phyloP scores from a whole-genome alignment of 345 rosid species.

The Cochlearia excelsa region DNA sequence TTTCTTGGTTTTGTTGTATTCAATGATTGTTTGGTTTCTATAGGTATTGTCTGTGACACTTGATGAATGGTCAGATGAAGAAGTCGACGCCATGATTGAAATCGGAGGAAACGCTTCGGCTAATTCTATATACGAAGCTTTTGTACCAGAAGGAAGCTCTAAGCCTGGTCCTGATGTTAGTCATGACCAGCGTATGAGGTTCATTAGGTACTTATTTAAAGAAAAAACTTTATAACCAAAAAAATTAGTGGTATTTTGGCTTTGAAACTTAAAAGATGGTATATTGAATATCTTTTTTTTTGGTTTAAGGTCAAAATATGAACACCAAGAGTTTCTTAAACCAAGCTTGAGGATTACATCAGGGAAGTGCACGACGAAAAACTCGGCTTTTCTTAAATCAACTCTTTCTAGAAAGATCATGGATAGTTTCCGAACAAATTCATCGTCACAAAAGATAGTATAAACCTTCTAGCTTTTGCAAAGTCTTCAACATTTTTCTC shows the following conservation, averaged over 20 bases:
- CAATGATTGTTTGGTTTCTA: conserved; percentile 9
- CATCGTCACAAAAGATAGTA: conserved; percentile 49
- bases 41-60: conserved; percentile 88
- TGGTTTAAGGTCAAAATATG: conserved; percentile 72
- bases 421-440: conserved; percentile 61
- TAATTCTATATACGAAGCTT: conserved; percentile 76
- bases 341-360: conserved; percentile 82
- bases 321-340: conserved; percentile 87
- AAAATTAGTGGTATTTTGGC: neutral
- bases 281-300: conserved; percentile 17
- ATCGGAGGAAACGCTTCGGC: conserved; percentile 73
- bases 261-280: too few relatives aligned
- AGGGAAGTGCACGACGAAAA: conserved; percentile 33
- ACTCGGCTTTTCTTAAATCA: conserved; percentile 46
- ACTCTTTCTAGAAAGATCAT: conserved; percentile 62
- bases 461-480: conserved; percentile 16
- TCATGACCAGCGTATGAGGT: conserved; percentile 69
- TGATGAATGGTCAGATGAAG: conserved; percentile 94
- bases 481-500: too few relatives aligned
- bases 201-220: conserved; percentile 49
- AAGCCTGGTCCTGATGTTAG: conserved; percentile 78
- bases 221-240: neutral
- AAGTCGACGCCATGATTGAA: conserved; percentile 55
- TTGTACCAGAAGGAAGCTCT: conserved; percentile 46
- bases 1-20: conserved; percentile 1